Evolutionary conservation across 192 early-diverging fungal species (phyloP), one percentile per base, ranked within the genome.

Genomic region (Geranomyces variabilis): DNA sequence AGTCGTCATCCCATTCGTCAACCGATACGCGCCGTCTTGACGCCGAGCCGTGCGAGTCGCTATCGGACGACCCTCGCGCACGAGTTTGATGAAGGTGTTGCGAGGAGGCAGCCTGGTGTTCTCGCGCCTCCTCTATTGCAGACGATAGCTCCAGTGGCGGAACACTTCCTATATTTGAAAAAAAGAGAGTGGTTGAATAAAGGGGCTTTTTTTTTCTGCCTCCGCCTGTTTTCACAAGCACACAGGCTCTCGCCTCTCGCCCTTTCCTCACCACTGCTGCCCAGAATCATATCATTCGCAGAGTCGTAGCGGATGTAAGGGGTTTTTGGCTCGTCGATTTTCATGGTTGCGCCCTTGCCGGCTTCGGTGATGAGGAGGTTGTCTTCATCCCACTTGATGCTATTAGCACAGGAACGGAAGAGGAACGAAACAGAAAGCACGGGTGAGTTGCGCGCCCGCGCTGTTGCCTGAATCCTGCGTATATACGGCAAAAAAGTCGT

Each of bases 281-380:
- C 85, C 57, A 90, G 80, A 10, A 91, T 84, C 60, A 90, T 88
- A 66, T 96, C 93, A 0, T 83, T 89, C 24, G 89, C 90, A 0
- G 83, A 79, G 74, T 98, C 87, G 77, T 97, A 98, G 63, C 88
- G 89, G 63, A 99, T 92, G 66, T 83, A 99, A 0, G 97, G 97
- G 0, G 97, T 99, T 79, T 93, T 94, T 26, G 95, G 96, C 75
- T 99, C 96, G 41, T 89, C 87, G 7, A 98, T 93, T 80, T 98
- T 97, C 97, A 99, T 99, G 34, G 91, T 96, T 21, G 91, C 82
- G 62, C 89, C 88, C 79, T 95, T 95, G 73, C 94, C 88, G 5
- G 91, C 78, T 46, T 99, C 96, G 0, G 94, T 96, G 5, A 93
- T 78, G 70, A 86, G 82, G 45, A 99, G 66, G 77, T 93, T 96